Base-by-base conservation (phyloP, 305 asterid genomes). In the Lippia alba region DNA sequence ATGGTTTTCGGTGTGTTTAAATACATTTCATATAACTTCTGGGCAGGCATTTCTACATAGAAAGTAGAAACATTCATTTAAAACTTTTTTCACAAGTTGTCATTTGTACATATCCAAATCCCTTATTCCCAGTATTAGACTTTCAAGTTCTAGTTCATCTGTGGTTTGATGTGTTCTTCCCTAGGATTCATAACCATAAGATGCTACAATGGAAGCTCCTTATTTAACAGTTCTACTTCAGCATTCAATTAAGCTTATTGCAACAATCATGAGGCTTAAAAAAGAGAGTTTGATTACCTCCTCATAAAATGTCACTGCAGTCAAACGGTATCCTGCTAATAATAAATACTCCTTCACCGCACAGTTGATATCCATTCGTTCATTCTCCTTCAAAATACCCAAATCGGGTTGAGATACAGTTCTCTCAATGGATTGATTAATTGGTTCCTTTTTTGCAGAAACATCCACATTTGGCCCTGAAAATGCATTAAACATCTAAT, bases 281-380 rank as follows among this genome's bases (percentile, higher is more conserved):
- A 45, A 74, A 71, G 46, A 64, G 56, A 20, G 18, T 18, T 69
- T 24, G 56, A 46, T 67, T 78, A 88, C 94, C 94, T 88, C 94
- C 80, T 88, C 94, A 66, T 83, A 84, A 73, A 88, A 88, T 75
- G 94, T 88, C 94, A 88, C 85, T 49, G 94, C 89, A 50, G 91
- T 84, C 78, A 88, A 78, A 56, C 94, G 94, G 64, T 88, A 88
- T 64, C 94, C 94, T 40, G 91, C 94, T 70, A 86, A 76, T 58
- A 84, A 72, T 71, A 88, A 73, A 79, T 88, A 88, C 67, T 87
- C 91, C 81, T 85, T 87, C 59, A 87, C 89, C 63, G 94, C 91
- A 76, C 82, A 85, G 79, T 87, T 87, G 66, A 87, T 86, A 79
- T 87, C 91, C 60, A 76, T 72, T 40, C 94, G 82, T 70, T 87